Percentiles rank a stretch among this genome's conserved stretches.
Evolutionary conservation across 306 rosid species (phyloP).

Genomic region (Vigna unguiculata): DNA sequence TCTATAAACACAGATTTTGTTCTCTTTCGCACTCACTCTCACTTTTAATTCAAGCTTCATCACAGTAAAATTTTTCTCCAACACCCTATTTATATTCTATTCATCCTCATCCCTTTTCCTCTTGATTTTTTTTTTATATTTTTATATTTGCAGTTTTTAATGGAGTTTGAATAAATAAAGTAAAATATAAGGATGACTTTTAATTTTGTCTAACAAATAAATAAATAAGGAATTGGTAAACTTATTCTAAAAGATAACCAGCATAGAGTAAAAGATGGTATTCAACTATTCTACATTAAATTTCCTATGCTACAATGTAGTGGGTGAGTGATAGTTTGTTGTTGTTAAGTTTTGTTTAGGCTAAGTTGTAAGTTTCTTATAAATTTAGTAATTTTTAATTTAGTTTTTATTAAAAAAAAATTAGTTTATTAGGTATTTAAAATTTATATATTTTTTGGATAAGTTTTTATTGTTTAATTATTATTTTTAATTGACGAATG

Average conservation of each 20-base stretch:
- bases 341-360: too few species aligned
- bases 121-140: background rate
- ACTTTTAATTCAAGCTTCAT: background rate
- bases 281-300: background rate
- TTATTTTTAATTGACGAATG: too few species aligned
- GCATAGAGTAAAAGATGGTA: background rate
- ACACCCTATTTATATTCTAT: slow-evolving; percentile 9
- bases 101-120: background rate
- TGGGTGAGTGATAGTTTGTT: too few species aligned
- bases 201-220: background rate
- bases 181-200: background rate
- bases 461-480: too few species aligned
- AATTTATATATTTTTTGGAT: too few species aligned
- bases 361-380: too few species aligned
- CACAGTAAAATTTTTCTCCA: background rate
- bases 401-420: too few species aligned
- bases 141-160: background rate
- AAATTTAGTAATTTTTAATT: too few species aligned
- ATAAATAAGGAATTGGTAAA: background rate
- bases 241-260: background rate
- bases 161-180: too few species aligned
- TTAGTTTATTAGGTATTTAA: too few species aligned
- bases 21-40: background rate
- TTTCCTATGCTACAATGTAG: background rate
- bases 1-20: slow-evolving; percentile 33